Conservation (phyloP, 768 basidiomycete genomes). For the Tricholoma furcatifolium region DNA sequence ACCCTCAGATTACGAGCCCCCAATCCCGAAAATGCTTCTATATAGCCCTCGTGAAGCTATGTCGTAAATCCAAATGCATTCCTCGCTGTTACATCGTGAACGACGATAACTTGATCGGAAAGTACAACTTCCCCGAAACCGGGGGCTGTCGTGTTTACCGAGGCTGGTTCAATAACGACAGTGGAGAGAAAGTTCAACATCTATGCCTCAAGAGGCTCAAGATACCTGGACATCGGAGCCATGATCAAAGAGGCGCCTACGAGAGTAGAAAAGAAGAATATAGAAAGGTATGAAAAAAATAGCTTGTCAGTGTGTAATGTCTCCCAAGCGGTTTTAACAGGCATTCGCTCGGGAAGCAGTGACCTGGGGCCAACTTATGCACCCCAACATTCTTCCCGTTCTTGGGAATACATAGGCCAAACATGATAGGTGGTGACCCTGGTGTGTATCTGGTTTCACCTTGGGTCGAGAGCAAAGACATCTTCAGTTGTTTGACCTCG, state of each 20-base stretch:
- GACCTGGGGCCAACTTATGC: neutral
- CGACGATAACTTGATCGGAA: no score
- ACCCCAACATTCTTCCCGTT: conserved; percentile 4
- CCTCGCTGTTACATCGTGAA: conserved; percentile 21
- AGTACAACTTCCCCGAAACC: no score
- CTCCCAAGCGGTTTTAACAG: conserved; percentile 17
- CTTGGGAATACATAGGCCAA: conserved; percentile 20
- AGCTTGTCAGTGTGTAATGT: neutral
- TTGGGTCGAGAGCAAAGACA: conserved; percentile 34
- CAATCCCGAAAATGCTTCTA: conserved; percentile 16
- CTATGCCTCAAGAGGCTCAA: conserved; percentile 28
- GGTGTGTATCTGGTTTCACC: conserved; percentile 34
- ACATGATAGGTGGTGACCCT: conserved; percentile 1
- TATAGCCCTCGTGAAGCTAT: conserved; percentile 22
- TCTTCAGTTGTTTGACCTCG: conserved; percentile 20
- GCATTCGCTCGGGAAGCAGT: conserved; percentile 1
- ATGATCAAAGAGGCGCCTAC: no score
- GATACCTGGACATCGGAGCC: no score
- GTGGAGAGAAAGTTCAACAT: no score
- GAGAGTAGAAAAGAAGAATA: conserved; percentile 11
- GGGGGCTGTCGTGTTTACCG: conserved; percentile 25
- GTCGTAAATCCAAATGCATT: conserved; percentile 21
- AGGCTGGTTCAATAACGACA: no score
- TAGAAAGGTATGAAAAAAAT: conserved; percentile 20
- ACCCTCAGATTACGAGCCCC: conserved; percentile 8